These are phyloP conservation scores for Chlorella sp. DNA, from an alignment of 139 green algal genomes.

Conservation along the genomic window DNA sequence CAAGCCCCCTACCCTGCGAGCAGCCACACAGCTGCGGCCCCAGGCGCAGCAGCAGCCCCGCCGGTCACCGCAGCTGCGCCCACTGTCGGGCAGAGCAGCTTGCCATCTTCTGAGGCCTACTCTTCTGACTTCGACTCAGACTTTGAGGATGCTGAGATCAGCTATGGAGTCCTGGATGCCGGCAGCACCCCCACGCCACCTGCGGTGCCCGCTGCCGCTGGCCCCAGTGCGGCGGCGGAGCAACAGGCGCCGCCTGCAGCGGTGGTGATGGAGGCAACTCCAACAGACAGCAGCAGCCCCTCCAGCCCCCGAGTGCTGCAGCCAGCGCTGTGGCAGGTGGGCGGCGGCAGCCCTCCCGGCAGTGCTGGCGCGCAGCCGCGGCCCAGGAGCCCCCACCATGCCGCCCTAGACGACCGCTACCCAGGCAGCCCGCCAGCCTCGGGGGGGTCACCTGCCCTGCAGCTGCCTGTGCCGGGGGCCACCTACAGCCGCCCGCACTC, in stretches of 20 bases:
- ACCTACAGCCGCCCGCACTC: not conserved
- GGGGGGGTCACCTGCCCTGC: not conserved
- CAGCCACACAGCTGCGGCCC: not conserved
- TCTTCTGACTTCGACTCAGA: constrained; percentile 9
- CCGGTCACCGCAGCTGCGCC: not conserved
- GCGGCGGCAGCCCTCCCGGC: too few species aligned
- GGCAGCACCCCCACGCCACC: not conserved
- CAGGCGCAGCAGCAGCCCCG: not conserved
- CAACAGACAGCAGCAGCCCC: too few species aligned
- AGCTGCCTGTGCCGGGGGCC: not conserved
- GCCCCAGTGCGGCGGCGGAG: too few species aligned
- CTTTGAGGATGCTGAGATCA: constrained; percentile 2
- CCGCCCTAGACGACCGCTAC: constrained; percentile 5
- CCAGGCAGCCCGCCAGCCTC: constrained; percentile 24
- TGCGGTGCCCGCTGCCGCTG: too few species aligned
- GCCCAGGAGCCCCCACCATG: constrained; percentile 4
- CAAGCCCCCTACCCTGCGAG: too few species aligned
- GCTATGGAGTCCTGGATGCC: not conserved
- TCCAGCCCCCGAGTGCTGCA: too few species aligned
- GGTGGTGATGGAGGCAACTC: too few species aligned
- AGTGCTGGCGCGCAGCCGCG: not conserved
- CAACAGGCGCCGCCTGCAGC: too few species aligned
- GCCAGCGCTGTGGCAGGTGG: too few species aligned
- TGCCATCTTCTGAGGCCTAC: not conserved
- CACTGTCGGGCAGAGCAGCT: not conserved